Percentiles rank a stretch among this genome's conserved stretches.
These are phyloP conservation scores for Picea glauca DNA, from an alignment of 75 land plant species.

Conservation along the genomic window DNA sequence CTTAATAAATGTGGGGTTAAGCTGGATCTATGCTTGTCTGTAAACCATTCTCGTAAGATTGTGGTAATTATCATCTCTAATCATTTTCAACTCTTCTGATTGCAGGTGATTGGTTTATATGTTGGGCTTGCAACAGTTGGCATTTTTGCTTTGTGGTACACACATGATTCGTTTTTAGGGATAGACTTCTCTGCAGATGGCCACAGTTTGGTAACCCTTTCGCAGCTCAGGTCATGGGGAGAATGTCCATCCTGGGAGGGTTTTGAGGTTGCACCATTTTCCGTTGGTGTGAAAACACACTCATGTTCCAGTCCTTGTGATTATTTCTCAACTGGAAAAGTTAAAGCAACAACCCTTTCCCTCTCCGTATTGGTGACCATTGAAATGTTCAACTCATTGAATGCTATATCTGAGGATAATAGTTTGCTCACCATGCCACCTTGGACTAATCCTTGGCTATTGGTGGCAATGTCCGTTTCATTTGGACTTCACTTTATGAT, in stretches of 20 bases:
- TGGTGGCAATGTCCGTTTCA: slow-evolving; percentile 80
- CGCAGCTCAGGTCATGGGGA: slow-evolving; percentile 70
- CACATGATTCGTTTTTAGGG: slow-evolving; percentile 80
- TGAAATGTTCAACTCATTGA: slow-evolving; percentile 94
- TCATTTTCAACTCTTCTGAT: neutral
- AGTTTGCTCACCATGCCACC: slow-evolving; percentile 86
- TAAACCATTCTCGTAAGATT: neutral
- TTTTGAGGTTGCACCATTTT: slow-evolving; percentile 61
- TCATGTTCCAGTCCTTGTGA: slow-evolving; percentile 81
- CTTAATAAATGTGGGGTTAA: neutral
- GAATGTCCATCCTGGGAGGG: slow-evolving; percentile 82
- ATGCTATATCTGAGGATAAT: slow-evolving; percentile 87
- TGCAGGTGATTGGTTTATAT: slow-evolving; percentile 87
- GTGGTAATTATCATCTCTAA: neutral
- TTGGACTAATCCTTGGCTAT: slow-evolving; percentile 90
- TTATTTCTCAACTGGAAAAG: slow-evolving; percentile 77
- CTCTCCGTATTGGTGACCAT: slow-evolving; percentile 91
- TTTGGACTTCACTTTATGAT: slow-evolving; percentile 74
- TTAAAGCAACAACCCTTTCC: slow-evolving; percentile 89
- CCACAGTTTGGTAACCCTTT: slow-evolving; percentile 66
- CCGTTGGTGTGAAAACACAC: slow-evolving; percentile 48
- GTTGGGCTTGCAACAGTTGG: slow-evolving; percentile 98
- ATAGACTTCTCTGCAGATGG: slow-evolving; percentile 77
- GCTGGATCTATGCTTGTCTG: neutral
- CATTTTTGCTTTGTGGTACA: slow-evolving; percentile 80